A percentile compares a stretch with the other conserved stretches of the same genome.
These are phyloP conservation scores for Eimeria praecox DNA, from an alignment of 169 alveolate species.

Conservation along the genomic window DNA sequence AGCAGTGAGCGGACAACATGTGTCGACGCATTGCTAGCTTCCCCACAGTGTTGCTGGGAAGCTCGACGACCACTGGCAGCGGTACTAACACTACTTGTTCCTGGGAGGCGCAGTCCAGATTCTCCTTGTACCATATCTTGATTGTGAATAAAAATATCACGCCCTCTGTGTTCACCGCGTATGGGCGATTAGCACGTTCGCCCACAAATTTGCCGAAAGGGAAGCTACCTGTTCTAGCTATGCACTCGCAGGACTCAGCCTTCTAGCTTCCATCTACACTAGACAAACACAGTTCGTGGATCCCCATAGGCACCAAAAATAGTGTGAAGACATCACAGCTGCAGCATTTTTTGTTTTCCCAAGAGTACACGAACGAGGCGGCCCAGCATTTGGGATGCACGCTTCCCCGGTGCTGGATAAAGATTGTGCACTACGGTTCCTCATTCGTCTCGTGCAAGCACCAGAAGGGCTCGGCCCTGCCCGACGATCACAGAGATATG, in stretches of 20 bases:
- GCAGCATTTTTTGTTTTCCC: neutral
- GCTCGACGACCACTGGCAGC: neutral
- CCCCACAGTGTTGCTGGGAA: neutral
- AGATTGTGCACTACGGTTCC: too few relatives aligned
- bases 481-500: neutral
- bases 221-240: neutral
- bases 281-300: neutral
- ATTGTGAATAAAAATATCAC: neutral
- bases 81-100: neutral
- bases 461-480: neutral
- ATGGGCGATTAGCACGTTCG: too few relatives aligned
- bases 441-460: too few relatives aligned
- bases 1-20: neutral
- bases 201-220: too few relatives aligned
- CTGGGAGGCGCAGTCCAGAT: neutral
- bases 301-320: neutral
- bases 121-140: neutral
- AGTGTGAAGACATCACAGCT: neutral
- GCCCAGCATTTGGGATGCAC: too few relatives aligned
- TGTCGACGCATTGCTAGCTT: neutral
- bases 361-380: too few relatives aligned
- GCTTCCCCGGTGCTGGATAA: too few relatives aligned
- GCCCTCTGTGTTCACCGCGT: too few relatives aligned
- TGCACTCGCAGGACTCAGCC: neutral
- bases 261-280: neutral